Percentiles rank a stretch among this genome's conserved stretches.
Conservation (phyloP, 306 rosid species). For the Trichosanthes truncata region DNA sequence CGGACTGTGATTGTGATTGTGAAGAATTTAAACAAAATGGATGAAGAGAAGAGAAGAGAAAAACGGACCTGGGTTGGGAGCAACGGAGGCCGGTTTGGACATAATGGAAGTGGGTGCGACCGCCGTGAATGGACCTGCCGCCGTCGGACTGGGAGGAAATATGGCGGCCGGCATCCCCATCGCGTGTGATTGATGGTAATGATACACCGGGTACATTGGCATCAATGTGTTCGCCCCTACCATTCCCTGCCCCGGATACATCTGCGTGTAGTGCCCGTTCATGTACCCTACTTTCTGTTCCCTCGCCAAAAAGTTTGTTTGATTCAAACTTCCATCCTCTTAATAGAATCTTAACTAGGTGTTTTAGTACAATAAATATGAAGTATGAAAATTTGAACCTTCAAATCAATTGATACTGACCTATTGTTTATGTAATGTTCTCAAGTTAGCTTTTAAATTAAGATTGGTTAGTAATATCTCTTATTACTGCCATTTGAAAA, state of each 20-base stretch:
- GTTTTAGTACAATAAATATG: no score
- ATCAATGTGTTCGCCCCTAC: slow-evolving; percentile 58
- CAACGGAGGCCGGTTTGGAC: slow-evolving; percentile 41
- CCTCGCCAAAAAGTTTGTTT: not conserved
- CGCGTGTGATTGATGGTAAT: slow-evolving; percentile 51
- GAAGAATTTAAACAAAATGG: not conserved
- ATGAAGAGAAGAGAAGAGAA: not conserved
- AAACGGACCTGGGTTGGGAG: slow-evolving; percentile 57
- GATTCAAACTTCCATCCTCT: no score
- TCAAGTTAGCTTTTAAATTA: no score
- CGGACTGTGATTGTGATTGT: slow-evolving; percentile 2
- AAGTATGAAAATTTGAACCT: no score
- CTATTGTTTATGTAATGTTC: no score
- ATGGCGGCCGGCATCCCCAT: slow-evolving; percentile 60
- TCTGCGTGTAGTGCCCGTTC: slow-evolving; percentile 46
- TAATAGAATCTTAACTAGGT: no score
- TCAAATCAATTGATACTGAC: no score
- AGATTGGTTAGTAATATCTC: no score
- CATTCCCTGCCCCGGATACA: slow-evolving; percentile 50
- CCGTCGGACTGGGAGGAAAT: slow-evolving; percentile 29
- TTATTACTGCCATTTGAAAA: no score
- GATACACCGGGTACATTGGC: slow-evolving; percentile 69
- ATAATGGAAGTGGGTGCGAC: slow-evolving; percentile 35
- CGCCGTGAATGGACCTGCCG: slow-evolving; percentile 26
- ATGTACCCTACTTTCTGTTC: slow-evolving; percentile 52